phyloP scores from a whole-genome alignment of 2,329 filamentous ascomycete genomes.

The Colletotrichum liriopes region DNA sequence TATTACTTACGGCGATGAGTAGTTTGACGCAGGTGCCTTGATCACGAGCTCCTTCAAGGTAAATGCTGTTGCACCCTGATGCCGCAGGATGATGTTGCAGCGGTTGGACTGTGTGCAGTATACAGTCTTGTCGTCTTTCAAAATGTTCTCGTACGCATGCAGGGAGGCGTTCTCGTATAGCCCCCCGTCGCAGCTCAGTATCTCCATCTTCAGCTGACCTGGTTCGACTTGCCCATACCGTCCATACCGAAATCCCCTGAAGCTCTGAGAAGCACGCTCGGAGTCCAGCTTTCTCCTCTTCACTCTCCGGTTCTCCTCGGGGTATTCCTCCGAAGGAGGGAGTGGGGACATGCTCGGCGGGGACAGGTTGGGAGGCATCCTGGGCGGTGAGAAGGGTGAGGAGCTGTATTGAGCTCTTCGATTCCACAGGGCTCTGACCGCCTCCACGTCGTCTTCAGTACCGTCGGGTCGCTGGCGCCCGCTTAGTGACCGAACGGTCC shows the following conservation, averaged over 20 bases:
- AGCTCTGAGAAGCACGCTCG: constrained; percentile 67
- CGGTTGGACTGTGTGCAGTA: constrained; percentile 92
- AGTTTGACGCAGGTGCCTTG: constrained; percentile 83
- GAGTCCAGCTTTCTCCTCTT: constrained; percentile 82
- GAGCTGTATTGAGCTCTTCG: constrained; percentile 39
- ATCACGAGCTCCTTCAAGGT: constrained; percentile 89
- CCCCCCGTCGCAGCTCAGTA: constrained; percentile 91
- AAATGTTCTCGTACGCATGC: constrained; percentile 84
- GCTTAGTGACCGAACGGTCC: constrained; percentile 17
- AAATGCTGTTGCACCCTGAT: constrained; percentile 86
- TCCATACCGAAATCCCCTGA: constrained; percentile 82
- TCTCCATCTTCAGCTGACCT: constrained; percentile 86
- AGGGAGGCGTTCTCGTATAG: constrained; percentile 73
- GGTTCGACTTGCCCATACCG: constrained; percentile 89
- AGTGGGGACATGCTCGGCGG: constrained; percentile 54
- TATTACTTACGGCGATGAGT: constrained; percentile 83
- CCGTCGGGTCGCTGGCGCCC: constrained; percentile 37
- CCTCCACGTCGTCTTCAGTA: constrained; percentile 40
- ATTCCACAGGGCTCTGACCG: constrained; percentile 42
- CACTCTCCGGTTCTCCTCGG: constrained; percentile 66
- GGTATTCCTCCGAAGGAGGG: constrained; percentile 55
- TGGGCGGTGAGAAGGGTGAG: constrained; percentile 46
- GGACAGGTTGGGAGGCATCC: constrained; percentile 48
- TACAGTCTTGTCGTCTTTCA: constrained; percentile 85
- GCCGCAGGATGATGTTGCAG: constrained; percentile 89